Evolutionary conservation across 495 filamentous ascomycete genomes (phyloP), one percentile per base, ranked within the genome.

Genomic region (Talaromyces wortmannii): DNA sequence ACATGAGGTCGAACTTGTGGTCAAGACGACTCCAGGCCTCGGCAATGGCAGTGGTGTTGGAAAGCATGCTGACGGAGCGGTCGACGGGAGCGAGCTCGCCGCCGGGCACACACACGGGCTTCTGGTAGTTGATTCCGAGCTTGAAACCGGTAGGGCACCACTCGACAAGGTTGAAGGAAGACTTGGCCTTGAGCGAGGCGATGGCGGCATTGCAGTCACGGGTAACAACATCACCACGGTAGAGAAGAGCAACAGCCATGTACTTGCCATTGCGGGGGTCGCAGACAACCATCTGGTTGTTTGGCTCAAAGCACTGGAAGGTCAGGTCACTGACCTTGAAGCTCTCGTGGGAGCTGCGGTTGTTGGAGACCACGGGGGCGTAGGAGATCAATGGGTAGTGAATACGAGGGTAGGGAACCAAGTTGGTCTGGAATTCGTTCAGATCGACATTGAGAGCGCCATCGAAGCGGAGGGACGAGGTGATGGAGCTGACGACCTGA

Each of bases 101-200:
- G 45, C 81, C 82, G 53, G 89, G 89, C n/a, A 92, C 87, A 52
- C 84, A 79, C 58, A 85, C 75, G 44, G 90, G 90, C 76, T 91
- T 90, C 73, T 91, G 86, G 76, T 91, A 91, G 78, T 92, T 92
- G 79, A 95, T 95, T 61, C 90, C 90, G 52, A 95, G 78, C 80
- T 95, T 95, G 83, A 95, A 95, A 56, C 90, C 90, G 45, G 90
- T 95, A n/a, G 90, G 90, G 74, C 90, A 95, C 90, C 90, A 95
- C 69, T 95, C 90, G 52, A 95, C 90, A 55, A 95, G 78, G 79
- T 94, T 91, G 81, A 95, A 92, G 29, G 90, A 90, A 7, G 83
- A 63, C 78, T 90, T 92, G 62, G 90, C 85, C 77, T 95, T 95
- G 59, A 95, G 80, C 17, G 84, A 79, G 23, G 87, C 87, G 51